Evolutionary conservation across 768 basidiomycete species (phyloP).

Genomic region (Plicaturopsis crispa): DNA sequence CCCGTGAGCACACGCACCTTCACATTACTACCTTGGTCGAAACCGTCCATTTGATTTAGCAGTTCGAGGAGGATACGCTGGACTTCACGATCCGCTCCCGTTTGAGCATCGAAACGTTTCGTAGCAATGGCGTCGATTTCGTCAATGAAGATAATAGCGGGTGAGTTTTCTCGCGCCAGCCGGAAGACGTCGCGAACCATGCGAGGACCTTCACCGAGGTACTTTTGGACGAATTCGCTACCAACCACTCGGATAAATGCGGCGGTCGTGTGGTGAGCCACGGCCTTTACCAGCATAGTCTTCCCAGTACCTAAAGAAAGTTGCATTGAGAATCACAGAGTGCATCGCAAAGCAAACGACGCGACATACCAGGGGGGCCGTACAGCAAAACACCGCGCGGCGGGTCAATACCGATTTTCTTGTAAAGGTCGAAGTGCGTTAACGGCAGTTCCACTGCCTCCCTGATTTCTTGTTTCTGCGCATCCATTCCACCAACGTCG

Average conservation of each 20-base stretch:
- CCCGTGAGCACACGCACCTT: conserved; percentile 51
- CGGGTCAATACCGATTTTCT: conserved; percentile 99
- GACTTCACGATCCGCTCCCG: conserved; percentile 97
- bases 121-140: conserved; percentile 99
- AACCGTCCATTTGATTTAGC: conserved; percentile 99
- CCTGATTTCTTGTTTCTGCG: conserved; percentile 97
- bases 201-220: conserved; percentile 96
- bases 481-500: conserved; percentile 96
- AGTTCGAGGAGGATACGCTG: conserved; percentile 96
- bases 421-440: conserved; percentile 96
- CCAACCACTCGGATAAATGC: conserved; percentile 98
- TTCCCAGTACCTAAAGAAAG: conserved; percentile 84
- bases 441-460: conserved; percentile 97
- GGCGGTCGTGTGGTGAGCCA: conserved; percentile 95
- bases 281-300: conserved; percentile 99
- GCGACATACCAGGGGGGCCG: conserved; percentile 80
- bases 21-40: conserved; percentile 97
- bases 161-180: conserved; percentile 92
- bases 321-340: conserved; percentile 5
- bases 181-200: conserved; percentile 99
- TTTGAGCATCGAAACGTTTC: conserved; percentile 99
- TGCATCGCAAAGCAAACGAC: background rate
- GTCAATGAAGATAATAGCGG: conserved; percentile 98
- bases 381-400: conserved; percentile 95
- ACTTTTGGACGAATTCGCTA: conserved; percentile 98